phyloP scores from a whole-genome alignment of 2,329 filamentous ascomycete genomes.

The Teratosphaeria viscida region DNA sequence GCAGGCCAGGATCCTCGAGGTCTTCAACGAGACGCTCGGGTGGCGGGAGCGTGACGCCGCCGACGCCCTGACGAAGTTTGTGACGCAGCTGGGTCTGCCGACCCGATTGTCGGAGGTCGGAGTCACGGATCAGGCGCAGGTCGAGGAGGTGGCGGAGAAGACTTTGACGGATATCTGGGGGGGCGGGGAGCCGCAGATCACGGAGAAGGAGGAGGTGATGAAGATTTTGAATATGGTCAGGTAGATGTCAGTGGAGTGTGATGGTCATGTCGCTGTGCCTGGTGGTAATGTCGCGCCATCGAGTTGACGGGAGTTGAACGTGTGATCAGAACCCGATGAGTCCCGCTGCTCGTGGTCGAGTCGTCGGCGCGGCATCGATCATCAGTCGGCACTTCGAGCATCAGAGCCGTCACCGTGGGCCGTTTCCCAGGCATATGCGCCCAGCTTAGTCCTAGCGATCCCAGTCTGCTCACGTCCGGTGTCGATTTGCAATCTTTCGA shows the following conservation, averaged over 20 bases:
- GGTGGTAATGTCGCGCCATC: not conserved
- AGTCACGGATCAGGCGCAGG: conserved; percentile 33
- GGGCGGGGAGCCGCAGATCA: conserved; percentile 40
- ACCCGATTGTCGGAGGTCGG: conserved; percentile 42
- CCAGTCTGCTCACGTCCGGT: too few species aligned
- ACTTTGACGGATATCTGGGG: conserved; percentile 43
- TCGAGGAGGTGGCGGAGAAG: conserved; percentile 34
- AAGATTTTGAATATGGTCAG: conserved; percentile 38
- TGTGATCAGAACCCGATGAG: not conserved
- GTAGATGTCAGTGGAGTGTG: not conserved
- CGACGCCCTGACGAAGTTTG: conserved; percentile 42
- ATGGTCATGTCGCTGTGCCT: not conserved
- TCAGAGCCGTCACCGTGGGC: conserved; percentile 1
- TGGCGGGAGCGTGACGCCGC: conserved; percentile 34
- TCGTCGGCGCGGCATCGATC: not conserved
- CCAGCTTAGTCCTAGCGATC: too few species aligned
- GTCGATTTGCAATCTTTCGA: too few species aligned
- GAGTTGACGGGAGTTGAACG: not conserved
- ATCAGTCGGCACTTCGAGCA: not conserved
- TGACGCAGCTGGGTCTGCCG: conserved; percentile 45
- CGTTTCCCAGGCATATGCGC: conserved; percentile 2
- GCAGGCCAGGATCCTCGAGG: conserved; percentile 28
- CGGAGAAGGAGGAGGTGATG: conserved; percentile 40
- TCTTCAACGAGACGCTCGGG: conserved; percentile 20
- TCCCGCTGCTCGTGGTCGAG: not conserved